These are phyloP conservation scores for Musa itinerans DNA, from an alignment of 176 grass and related monocot genomes.

Conservation along the genomic window DNA sequence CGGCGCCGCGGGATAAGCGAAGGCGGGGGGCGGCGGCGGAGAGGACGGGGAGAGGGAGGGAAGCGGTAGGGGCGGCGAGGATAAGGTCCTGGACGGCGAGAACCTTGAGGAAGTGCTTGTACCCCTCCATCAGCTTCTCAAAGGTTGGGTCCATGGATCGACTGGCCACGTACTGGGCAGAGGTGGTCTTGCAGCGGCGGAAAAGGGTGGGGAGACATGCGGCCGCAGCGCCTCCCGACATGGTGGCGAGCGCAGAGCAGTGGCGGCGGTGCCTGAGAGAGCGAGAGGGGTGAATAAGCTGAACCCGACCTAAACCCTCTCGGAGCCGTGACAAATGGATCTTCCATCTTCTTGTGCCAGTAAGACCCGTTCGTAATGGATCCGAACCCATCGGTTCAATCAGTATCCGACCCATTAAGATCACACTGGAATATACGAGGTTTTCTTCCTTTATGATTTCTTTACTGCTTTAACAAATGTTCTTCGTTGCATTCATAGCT, in stretches of 20 bases:
- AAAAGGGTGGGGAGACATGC: conserved; percentile 28
- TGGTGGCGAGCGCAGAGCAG: background rate
- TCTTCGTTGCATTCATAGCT: no score
- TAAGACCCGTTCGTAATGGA: no score
- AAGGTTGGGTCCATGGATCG: conserved; percentile 57
- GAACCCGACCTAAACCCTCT: no score
- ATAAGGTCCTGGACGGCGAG: conserved; percentile 58
- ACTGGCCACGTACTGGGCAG: conserved; percentile 54
- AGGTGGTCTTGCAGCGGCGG: conserved; percentile 44
- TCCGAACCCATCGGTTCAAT: no score
- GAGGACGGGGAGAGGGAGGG: conserved; percentile 33
- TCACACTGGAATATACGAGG: no score
- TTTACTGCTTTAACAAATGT: no score
- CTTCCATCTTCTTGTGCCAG: no score
- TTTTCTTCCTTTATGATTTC: no score
- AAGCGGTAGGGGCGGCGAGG: conserved; percentile 30
- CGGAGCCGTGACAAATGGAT: no score
- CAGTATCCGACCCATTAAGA: no score
- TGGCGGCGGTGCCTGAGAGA: conserved; percentile 2
- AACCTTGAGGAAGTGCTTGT: conserved; percentile 53
- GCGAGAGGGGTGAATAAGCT: background rate
- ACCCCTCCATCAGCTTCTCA: conserved; percentile 53
- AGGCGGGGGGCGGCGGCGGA: conserved; percentile 47
- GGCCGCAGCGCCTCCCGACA: conserved; percentile 15
- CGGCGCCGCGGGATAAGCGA: conserved; percentile 40